Evolutionary conservation across 192 early-diverging fungal species (phyloP).

Genomic region (Chytriomyces sp.): DNA sequence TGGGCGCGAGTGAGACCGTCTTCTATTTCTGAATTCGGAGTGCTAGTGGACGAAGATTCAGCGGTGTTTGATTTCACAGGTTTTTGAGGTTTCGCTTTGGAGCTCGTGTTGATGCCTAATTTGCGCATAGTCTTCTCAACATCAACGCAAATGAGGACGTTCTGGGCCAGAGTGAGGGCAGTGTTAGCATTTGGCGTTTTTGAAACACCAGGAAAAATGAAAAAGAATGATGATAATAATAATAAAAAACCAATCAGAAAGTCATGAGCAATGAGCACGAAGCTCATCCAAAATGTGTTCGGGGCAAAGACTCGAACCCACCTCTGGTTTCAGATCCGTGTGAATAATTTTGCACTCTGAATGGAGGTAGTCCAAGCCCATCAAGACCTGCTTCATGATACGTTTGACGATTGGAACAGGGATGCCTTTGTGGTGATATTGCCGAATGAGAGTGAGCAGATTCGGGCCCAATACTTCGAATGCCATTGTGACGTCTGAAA

Average conservation of each 20-base stretch:
- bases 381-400: constrained; percentile 86
- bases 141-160: constrained; percentile 92
- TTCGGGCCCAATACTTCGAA: constrained; percentile 98
- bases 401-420: constrained; percentile 87
- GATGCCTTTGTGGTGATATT: constrained; percentile 82
- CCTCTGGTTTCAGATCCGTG: constrained; percentile 97
- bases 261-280: background rate
- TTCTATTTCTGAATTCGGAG: constrained; percentile 15
- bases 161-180: constrained; percentile 41
- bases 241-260: background rate
- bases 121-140: constrained; percentile 78
- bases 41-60: background rate
- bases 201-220: background rate
- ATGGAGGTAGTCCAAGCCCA: constrained; percentile 94
- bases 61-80: background rate
- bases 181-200: background rate
- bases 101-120: constrained; percentile 37
- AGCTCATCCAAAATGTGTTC: too few relatives aligned
- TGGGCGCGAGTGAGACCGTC: constrained; percentile 51
- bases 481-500: constrained; percentile 90
- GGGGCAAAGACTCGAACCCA: constrained; percentile 1
- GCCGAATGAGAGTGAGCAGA: constrained; percentile 84
- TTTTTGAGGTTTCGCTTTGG: background rate
- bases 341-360: constrained; percentile 94
- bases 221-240: background rate